Percentiles rank a stretch among this genome's conserved stretches.
These are phyloP conservation scores for Epichloe gansuensis DNA, from an alignment of 2,329 filamentous ascomycete species.

Conservation along the genomic window DNA sequence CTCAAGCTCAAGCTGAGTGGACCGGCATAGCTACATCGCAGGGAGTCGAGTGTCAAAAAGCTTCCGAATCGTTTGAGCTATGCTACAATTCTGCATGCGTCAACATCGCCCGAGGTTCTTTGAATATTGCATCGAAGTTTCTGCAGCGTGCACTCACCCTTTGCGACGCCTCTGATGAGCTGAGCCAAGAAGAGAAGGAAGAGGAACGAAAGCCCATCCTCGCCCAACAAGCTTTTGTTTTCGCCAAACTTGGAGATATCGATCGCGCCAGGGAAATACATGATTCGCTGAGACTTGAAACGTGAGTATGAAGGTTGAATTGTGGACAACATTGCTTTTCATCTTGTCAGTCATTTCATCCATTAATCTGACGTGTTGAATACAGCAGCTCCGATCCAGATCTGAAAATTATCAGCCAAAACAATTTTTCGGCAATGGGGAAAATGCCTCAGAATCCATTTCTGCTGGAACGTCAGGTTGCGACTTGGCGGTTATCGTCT, in stretches of 20 bases:
- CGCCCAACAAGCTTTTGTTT: constrained; percentile 64
- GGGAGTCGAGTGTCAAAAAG: constrained; percentile 39
- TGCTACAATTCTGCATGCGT: constrained; percentile 71
- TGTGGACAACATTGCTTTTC: neutral
- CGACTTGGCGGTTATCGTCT: constrained; percentile 35
- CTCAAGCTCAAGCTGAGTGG: constrained; percentile 64
- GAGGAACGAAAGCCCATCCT: constrained; percentile 64
- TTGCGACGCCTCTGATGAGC: constrained; percentile 61
- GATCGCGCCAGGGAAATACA: constrained; percentile 54
- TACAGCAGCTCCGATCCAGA: constrained; percentile 53
- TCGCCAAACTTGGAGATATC: constrained; percentile 51
- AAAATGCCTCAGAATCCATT: constrained; percentile 48
- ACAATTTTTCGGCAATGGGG: constrained; percentile 43
- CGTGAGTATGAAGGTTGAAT: constrained; percentile 33
- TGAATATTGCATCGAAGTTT: constrained; percentile 51
- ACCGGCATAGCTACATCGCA: constrained; percentile 31
- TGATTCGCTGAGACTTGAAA: constrained; percentile 45
- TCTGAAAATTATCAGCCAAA: constrained; percentile 52
- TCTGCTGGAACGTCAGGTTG: constrained; percentile 49
- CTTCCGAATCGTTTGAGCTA: constrained; percentile 67
- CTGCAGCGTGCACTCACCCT: constrained; percentile 58
- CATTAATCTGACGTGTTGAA: constrained; percentile 15
- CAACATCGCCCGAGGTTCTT: constrained; percentile 56
- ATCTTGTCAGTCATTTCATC: neutral
- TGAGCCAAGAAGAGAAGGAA: constrained; percentile 62